Conservation (phyloP, 805 yeast genomes). For the Candida orba region DNA sequence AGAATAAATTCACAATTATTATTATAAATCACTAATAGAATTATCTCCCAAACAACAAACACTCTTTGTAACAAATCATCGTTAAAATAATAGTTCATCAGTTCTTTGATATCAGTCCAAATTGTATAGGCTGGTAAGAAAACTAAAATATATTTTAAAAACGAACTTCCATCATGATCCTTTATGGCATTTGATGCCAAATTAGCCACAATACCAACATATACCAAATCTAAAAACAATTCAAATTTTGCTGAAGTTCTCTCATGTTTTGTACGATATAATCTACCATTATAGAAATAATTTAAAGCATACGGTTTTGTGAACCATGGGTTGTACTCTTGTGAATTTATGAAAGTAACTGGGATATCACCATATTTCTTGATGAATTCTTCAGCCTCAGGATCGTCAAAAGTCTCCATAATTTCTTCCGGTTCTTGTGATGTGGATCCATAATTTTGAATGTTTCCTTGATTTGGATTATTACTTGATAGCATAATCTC, state of each 20-base stretch:
- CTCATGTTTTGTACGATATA: conserved; percentile 50
- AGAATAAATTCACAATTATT: conserved; percentile 38
- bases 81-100: conserved; percentile 55
- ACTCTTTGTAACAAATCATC: conserved; percentile 51
- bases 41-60: conserved; percentile 46
- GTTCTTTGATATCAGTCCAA: conserved; percentile 59
- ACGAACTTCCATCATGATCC: conserved; percentile 38
- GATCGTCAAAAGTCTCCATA: conserved; percentile 20
- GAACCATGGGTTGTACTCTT: conserved; percentile 28
- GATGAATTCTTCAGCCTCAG: conserved; percentile 31
- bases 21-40: conserved; percentile 41
- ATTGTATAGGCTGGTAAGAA: conserved; percentile 56
- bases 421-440: neutral
- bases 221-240: conserved; percentile 54
- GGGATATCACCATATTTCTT: conserved; percentile 42
- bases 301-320: conserved; percentile 53
- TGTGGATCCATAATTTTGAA: no score
- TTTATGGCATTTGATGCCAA: conserved; percentile 48
- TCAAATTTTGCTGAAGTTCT: conserved; percentile 46
- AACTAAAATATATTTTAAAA: conserved; percentile 41
- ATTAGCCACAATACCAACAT: conserved; percentile 58
- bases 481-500: no score
- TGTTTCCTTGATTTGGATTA: no score
- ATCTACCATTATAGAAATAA: conserved; percentile 49
- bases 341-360: conserved; percentile 39